A percentile compares a stretch with the other conserved stretches of the same genome.
Evolutionary conservation across 257 asterid species (phyloP).

Genomic region (Nicotiana benthamiana): DNA sequence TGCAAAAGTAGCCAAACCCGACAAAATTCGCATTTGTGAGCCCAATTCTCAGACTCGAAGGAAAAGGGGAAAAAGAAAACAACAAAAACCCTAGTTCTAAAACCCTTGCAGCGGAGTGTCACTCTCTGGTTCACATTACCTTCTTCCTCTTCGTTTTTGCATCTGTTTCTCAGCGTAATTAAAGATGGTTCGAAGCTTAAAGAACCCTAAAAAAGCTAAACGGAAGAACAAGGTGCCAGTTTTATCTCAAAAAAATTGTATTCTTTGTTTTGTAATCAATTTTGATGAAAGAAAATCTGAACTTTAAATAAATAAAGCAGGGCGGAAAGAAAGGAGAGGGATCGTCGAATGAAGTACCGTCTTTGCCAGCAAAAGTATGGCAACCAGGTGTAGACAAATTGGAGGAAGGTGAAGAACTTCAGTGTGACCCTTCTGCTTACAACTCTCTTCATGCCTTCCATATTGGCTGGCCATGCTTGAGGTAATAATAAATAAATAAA

Average conservation of each 20-base stretch:
- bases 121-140: background rate
- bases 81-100: conserved; percentile 29
- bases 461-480: conserved; percentile 90
- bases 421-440: conserved; percentile 84
- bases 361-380: conserved; percentile 66
- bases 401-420: conserved; percentile 93
- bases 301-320: conserved; percentile 14
- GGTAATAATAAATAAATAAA: conserved; percentile 22
- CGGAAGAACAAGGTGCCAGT: conserved; percentile 54
- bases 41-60: background rate
- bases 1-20: background rate
- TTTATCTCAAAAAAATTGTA: background rate
- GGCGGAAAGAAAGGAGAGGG: conserved; percentile 54
- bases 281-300: background rate
- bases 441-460: conserved; percentile 77
- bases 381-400: conserved; percentile 81
- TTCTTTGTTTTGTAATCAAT: background rate
- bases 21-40: background rate
- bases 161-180: background rate
- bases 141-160: background rate
- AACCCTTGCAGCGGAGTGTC: conserved; percentile 10
- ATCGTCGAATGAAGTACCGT: conserved; percentile 40
- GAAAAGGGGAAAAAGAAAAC: background rate
- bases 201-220: conserved; percentile 61
- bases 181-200: conserved; percentile 67